A percentile compares a stretch with the other conserved stretches of the same genome.
phyloP scores from a whole-genome alignment of 306 rosid genomes.

The Amphicarpaea edgeworthii region DNA sequence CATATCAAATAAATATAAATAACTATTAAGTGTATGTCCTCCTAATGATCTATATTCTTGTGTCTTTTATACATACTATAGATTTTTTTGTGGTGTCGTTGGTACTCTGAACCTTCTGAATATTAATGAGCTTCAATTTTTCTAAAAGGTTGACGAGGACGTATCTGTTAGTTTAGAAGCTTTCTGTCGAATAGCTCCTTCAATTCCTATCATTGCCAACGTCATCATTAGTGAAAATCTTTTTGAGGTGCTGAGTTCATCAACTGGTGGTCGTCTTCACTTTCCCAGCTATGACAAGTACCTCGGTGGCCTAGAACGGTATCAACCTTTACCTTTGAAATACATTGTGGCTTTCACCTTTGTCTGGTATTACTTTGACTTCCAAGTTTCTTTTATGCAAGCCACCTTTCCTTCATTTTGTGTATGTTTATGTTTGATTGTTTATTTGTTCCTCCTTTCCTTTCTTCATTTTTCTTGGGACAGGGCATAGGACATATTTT shows the following conservation, averaged over 20 bases:
- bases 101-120: slow-evolving; percentile 28
- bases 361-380: slow-evolving; percentile 15
- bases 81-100: slow-evolving; percentile 36
- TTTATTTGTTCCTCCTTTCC: slow-evolving; percentile 6
- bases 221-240: slow-evolving; percentile 82
- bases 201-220: slow-evolving; percentile 85
- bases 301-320: slow-evolving; percentile 84
- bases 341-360: slow-evolving; percentile 12
- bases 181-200: slow-evolving; percentile 94
- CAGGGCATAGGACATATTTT: slow-evolving; percentile 26
- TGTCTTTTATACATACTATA: slow-evolving; percentile 24
- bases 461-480: neutral
- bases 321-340: slow-evolving; percentile 40
- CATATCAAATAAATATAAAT: slow-evolving; percentile 5
- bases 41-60: neutral
- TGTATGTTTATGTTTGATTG: slow-evolving; percentile 9
- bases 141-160: slow-evolving; percentile 75
- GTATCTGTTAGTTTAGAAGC: slow-evolving; percentile 84
- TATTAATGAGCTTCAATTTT: slow-evolving; percentile 40
- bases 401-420: slow-evolving; percentile 9
- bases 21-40: slow-evolving; percentile 6
- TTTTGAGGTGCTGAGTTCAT: slow-evolving; percentile 74
- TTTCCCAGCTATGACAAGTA: slow-evolving; percentile 84
- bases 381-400: slow-evolving; percentile 24
- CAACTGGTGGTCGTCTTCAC: slow-evolving; percentile 79